Evolutionary conservation across 2,329 filamentous ascomycete species (phyloP).

Genomic region (Trichophyton benhamiae): DNA sequence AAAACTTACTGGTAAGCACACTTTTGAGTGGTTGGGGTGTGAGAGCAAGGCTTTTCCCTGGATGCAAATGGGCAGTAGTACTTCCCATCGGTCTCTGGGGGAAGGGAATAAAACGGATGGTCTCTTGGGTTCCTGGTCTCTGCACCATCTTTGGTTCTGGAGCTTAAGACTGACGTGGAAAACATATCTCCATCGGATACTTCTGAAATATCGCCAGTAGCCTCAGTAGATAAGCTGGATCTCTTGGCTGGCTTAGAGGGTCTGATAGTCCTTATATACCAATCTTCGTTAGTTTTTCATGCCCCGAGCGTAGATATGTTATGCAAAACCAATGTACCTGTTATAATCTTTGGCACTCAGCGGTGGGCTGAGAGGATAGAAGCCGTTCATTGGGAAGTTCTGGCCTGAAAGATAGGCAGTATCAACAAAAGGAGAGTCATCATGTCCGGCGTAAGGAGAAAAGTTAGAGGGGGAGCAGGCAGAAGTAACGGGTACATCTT

Average conservation of each 20-base stretch:
- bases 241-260: slow-evolving; percentile 28
- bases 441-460: slow-evolving; percentile 26
- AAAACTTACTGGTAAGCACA: slow-evolving; percentile 90
- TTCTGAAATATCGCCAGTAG: background rate
- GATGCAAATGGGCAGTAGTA: slow-evolving; percentile 83
- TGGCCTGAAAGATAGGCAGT: slow-evolving; percentile 24
- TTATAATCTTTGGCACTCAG: slow-evolving; percentile 31
- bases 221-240: slow-evolving; percentile 11
- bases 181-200: slow-evolving; percentile 3
- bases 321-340: slow-evolving; percentile 23
- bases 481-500: slow-evolving; percentile 31
- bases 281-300: background rate
- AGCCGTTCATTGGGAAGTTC: slow-evolving; percentile 27
- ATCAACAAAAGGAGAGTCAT: slow-evolving; percentile 25
- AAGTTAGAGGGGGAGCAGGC: slow-evolving; percentile 30
- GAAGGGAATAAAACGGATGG: slow-evolving; percentile 31
- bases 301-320: background rate
- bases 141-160: slow-evolving; percentile 27
- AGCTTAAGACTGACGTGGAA: slow-evolving; percentile 17
- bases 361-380: slow-evolving; percentile 29
- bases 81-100: slow-evolving; percentile 54
- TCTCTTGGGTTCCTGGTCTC: slow-evolving; percentile 32
- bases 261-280: slow-evolving; percentile 26
- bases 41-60: slow-evolving; percentile 60
- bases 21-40: slow-evolving; percentile 91